These are phyloP conservation scores for Calocera cornea DNA, from an alignment of 768 basidiomycete species.

Conservation along the genomic window DNA sequence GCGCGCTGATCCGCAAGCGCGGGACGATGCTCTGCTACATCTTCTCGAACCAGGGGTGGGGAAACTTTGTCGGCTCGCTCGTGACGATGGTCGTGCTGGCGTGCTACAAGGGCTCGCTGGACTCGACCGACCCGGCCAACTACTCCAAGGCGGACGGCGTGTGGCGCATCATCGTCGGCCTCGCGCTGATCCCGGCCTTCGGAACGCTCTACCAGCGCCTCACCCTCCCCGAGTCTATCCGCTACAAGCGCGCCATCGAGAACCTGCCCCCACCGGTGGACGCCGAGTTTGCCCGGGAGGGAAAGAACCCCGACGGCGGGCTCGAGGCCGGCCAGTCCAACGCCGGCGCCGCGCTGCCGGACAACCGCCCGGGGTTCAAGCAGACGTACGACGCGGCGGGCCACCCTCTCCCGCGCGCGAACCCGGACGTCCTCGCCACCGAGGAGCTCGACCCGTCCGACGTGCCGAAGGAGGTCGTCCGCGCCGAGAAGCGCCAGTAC, in stretches of 20 bases:
- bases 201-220: constrained; percentile 63
- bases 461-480: not conserved
- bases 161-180: constrained; percentile 62
- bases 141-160: constrained; percentile 53
- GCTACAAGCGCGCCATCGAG: constrained; percentile 14
- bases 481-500: not conserved
- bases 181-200: constrained; percentile 63
- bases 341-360: not conserved
- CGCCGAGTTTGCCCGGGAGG: no score
- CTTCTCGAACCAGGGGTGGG: constrained; percentile 70
- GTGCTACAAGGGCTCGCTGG: constrained; percentile 50
- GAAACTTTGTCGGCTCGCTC: constrained; percentile 48
- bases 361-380: constrained; percentile 1
- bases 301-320: not conserved
- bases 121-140: constrained; percentile 37
- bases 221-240: constrained; percentile 48
- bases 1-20: constrained; percentile 48
- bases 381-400: not conserved
- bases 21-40: constrained; percentile 67
- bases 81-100: constrained; percentile 52
- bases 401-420: not conserved
- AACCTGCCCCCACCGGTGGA: constrained; percentile 26
- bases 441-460: not conserved
- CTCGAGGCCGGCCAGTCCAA: not conserved
- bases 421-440: not conserved